These are phyloP conservation scores for Letharia lupina DNA, from an alignment of 495 filamentous ascomycete genomes.

Conservation along the genomic window DNA sequence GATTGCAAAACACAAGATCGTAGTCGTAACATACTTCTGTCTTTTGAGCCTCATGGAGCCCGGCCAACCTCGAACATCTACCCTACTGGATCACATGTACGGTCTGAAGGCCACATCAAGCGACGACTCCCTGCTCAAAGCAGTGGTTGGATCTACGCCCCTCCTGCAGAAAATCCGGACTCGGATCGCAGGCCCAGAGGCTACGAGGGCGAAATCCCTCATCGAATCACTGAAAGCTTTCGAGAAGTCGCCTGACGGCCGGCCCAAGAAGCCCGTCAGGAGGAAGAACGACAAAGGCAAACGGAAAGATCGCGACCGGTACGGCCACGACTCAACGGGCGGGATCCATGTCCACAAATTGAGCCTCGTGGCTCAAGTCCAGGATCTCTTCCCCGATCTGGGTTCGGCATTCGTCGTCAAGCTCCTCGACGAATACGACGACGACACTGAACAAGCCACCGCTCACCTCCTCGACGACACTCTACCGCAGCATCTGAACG, in stretches of 20 bases:
- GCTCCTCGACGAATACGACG: conserved; percentile 68
- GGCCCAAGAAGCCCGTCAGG: conserved; percentile 41
- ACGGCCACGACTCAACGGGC: conserved; percentile 36
- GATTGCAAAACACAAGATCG: conserved; percentile 46
- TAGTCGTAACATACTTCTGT: conserved; percentile 63
- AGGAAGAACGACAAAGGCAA: conserved; percentile 63
- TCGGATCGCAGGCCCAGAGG: conserved; percentile 32
- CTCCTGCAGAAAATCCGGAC: conserved; percentile 34
- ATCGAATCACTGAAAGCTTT: conserved; percentile 42
- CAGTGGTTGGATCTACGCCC: conserved; percentile 55
- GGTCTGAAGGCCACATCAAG: conserved; percentile 62
- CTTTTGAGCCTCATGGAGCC: conserved; percentile 58
- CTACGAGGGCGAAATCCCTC: conserved; percentile 49
- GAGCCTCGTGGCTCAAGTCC: conserved; percentile 75
- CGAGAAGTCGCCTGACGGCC: conserved; percentile 44
- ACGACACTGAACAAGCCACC: conserved; percentile 72
- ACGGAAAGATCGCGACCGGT: conserved; percentile 38
- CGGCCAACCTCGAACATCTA: conserved; percentile 56
- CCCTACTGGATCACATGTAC: conserved; percentile 75
- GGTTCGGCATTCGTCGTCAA: conserved; percentile 73
- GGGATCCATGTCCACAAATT: conserved; percentile 71
- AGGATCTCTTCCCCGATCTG: conserved; percentile 87
- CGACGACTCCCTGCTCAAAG: conserved; percentile 39
- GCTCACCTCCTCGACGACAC: conserved; percentile 77
- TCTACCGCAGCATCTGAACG: conserved; percentile 54